Base-by-base conservation (phyloP, 2,329 filamentous ascomycete genomes). In the Gliomastix tumulicola region DNA sequence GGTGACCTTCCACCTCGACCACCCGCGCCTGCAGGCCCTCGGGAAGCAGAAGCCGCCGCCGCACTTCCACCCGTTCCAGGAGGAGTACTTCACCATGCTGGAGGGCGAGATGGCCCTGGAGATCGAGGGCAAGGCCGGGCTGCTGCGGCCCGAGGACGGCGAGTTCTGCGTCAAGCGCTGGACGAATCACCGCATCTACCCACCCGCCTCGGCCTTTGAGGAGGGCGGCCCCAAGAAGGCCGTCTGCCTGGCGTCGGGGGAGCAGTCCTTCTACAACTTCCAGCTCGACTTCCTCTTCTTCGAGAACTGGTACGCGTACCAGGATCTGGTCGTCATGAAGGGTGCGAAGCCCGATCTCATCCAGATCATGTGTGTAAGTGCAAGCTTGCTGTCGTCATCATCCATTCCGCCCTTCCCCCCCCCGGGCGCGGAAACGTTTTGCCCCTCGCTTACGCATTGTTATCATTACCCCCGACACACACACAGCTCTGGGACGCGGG, bases 241-340 rank as follows among this genome's bases (percentile, higher is more conserved):
- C 11, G 16, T 13, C 11, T 11, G 8, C 16, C 16, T 31, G 16
- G 9, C 16, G 9, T 31, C 30, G 11, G 30, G 16, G 10, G 30
- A 31, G 30, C 10, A 12, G 30, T 9, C 11, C 9, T 12, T 8
- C 10, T 9, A 12, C 9, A 15, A 13, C 9, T 31, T 31, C 16
- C 11, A 31, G 16, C 10, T 31, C 9, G 16, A 31, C 16, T 9
- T 17, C 11, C 11, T 31, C 9, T 31, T 31, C 16, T 31, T 31
- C 16, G 30, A 31, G 30, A 31, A 31, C 30, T 31, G 30, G 30
- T 31, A 31, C 30, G 16, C 11, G 16, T 31, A 31, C 16, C 30
- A 31, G 16, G 30, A 31, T 15, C 11, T 8, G 8, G 9, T 31
- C 30, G 16, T 31, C 11, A 11, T 11, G 11, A 12, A 31, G 11